Evolutionary conservation across 23 red algal species (phyloP), one percentile per base, ranked within the genome.

Genomic region (Cyanidioschyzon merolae): DNA sequence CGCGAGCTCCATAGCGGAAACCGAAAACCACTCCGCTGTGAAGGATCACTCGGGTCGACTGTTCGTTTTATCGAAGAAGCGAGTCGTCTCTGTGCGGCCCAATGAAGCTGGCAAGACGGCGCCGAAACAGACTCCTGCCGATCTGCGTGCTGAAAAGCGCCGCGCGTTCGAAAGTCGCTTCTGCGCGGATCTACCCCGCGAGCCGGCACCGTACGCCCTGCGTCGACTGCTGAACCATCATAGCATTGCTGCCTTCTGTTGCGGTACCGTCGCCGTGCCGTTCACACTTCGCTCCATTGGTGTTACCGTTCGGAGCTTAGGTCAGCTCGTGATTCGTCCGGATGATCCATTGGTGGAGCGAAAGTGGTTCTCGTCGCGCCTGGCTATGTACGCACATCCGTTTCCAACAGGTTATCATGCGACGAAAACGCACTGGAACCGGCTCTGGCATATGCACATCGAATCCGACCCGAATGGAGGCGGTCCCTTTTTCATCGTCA

Each of bases 401-500:
- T 71, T 71, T 71, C 63, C 63, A 7, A 12, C 2, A 25, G 63
- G 63, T 17, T 71, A 71, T 35, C 63, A 71, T 27, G 63, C 63
- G 12, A 71, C n/a, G n/a, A 71, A 71, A 27, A 35, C 12, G 32
- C 63, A 71, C 63, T 71, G 63, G 63, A 25, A 71, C 30, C 63
- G 63, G 3, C 63, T 25, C 63, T 71, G 63, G 63, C 63, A 71
- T 35, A 71, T 71, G 63, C 29, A 71, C 63, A 71, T 71, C 63
- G n/a, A 35, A 27, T 7, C 7, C 16, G 63, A 71, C 63, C 21
- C 63, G 3, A 35, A 25, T 27, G 63, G 63, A 7, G 63, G 29
- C 63, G 63, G 63, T 17, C 63, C 63, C 12, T 17, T 35, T 3
- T 71, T 71, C 63, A 71, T 35, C n/a, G 63, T 71, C 2, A 7